Percentiles rank a stretch among this genome's conserved stretches.
These are phyloP conservation scores for Sisymbrium irio DNA, from an alignment of 345 rosid species.

Conservation along the genomic window DNA sequence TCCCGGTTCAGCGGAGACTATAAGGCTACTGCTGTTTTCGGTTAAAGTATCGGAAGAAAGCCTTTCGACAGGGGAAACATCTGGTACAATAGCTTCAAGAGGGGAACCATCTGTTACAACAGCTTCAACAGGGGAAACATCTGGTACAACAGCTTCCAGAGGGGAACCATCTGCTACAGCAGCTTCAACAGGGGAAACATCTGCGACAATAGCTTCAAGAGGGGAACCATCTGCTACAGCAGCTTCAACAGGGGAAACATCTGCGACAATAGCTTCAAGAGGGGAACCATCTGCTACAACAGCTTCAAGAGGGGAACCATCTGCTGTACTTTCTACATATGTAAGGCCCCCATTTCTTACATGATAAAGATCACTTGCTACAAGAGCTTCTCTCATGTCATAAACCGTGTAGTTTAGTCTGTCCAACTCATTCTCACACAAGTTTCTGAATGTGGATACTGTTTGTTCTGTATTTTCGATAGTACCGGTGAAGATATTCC, in stretches of 20 bases:
- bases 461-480: slow-evolving; percentile 37
- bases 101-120: neutral
- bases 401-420: slow-evolving; percentile 37
- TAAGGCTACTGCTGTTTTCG: slow-evolving; percentile 37
- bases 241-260: too few relatives aligned
- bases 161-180: neutral
- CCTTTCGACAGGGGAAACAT: slow-evolving; percentile 13
- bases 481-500: slow-evolving; percentile 41
- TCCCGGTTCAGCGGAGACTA: slow-evolving; percentile 43
- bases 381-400: slow-evolving; percentile 41
- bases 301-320: slow-evolving; percentile 5
- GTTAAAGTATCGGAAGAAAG: slow-evolving; percentile 36
- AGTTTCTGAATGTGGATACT: slow-evolving; percentile 22
- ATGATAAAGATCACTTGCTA: slow-evolving; percentile 22
- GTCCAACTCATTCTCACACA: slow-evolving; percentile 36
- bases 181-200: neutral
- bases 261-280: too few relatives aligned
- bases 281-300: neutral
- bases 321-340: slow-evolving; percentile 40
- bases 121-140: neutral
- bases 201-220: neutral
- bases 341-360: slow-evolving; percentile 37
- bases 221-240: neutral
- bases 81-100: neutral
- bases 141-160: neutral